Conservation (phyloP, 1,284 basidiomycete genomes). For the Microbotryum saponariae region DNA sequence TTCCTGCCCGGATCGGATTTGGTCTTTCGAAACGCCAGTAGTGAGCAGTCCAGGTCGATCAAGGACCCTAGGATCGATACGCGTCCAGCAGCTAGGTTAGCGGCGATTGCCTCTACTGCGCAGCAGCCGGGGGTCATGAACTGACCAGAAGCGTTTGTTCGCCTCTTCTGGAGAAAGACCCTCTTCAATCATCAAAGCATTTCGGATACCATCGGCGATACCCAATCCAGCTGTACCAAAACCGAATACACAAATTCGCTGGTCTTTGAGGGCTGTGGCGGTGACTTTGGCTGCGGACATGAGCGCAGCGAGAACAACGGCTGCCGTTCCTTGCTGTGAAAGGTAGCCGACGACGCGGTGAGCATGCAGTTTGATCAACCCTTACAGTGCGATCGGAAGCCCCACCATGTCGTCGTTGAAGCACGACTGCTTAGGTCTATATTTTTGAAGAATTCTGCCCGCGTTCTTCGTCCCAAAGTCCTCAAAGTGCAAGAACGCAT, state of each 20-base stretch:
- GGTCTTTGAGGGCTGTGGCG: constrained; percentile 54
- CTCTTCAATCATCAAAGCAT: constrained; percentile 53
- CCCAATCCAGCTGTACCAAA: constrained; percentile 71
- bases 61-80: constrained; percentile 44
- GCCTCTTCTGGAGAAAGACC: constrained; percentile 54
- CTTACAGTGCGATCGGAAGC: not conserved
- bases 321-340: constrained; percentile 64
- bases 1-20: constrained; percentile 48
- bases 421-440: constrained; percentile 57
- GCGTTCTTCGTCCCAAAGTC: constrained; percentile 59
- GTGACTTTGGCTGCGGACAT: constrained; percentile 70
- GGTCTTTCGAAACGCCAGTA: constrained; percentile 45
- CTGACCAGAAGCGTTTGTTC: constrained; percentile 57
- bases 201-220: constrained; percentile 61
- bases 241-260: constrained; percentile 69
- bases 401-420: constrained; percentile 50
- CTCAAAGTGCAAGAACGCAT: constrained; percentile 61
- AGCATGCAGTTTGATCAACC: not conserved
- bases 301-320: constrained; percentile 69
- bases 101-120: too few relatives aligned
- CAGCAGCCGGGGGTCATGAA: constrained; percentile 35
- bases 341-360: not conserved
- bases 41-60: constrained; percentile 45
- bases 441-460: constrained; percentile 59
- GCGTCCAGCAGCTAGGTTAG: too few relatives aligned